Conservation (phyloP, 2,329 filamentous ascomycete genomes). For the Aspergillus latus region DNA sequence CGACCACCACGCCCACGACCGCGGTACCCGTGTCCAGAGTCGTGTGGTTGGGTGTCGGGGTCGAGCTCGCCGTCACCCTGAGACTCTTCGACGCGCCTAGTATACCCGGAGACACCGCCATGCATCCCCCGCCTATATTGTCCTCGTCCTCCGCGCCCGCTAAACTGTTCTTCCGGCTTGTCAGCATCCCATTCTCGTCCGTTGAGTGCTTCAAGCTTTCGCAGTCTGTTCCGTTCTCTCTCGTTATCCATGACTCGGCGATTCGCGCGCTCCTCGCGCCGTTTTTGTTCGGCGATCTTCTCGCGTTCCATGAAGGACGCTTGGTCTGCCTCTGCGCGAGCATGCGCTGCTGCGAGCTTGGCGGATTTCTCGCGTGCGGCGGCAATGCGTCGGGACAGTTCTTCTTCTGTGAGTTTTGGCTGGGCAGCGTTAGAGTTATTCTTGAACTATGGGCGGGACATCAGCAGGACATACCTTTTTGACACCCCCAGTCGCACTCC, state of each 20-base stretch:
- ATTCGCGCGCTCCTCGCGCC: slow-evolving; percentile 52
- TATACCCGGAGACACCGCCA: slow-evolving; percentile 48
- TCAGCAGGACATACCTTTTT: slow-evolving; percentile 41
- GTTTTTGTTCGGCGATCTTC: slow-evolving; percentile 55
- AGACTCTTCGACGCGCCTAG: slow-evolving; percentile 30
- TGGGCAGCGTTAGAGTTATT: slow-evolving; percentile 36
- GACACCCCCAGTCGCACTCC: slow-evolving; percentile 54
- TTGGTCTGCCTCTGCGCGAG: slow-evolving; percentile 66
- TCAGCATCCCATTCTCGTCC: slow-evolving; percentile 64
- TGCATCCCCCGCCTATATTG: slow-evolving; percentile 53
- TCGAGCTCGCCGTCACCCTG: slow-evolving; percentile 15
- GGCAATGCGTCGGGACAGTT: slow-evolving; percentile 62
- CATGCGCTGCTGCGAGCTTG: slow-evolving; percentile 60
- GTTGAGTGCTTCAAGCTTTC: slow-evolving; percentile 59
- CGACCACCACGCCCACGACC: slow-evolving; percentile 33
- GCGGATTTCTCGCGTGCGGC: slow-evolving; percentile 63
- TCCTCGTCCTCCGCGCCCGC: slow-evolving; percentile 42
- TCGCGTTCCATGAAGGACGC: slow-evolving; percentile 65
- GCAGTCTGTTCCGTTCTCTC: slow-evolving; percentile 59
- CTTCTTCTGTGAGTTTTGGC: slow-evolving; percentile 64
- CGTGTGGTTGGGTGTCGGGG: not conserved
- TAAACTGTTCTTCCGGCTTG: slow-evolving; percentile 57
- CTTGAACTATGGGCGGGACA: not conserved
- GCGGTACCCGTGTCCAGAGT: slow-evolving; percentile 17
- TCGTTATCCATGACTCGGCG: slow-evolving; percentile 62